These are phyloP conservation scores for Hypoxylon sp. DNA, from an alignment of 2,329 filamentous ascomycete genomes.

Conservation along the genomic window DNA sequence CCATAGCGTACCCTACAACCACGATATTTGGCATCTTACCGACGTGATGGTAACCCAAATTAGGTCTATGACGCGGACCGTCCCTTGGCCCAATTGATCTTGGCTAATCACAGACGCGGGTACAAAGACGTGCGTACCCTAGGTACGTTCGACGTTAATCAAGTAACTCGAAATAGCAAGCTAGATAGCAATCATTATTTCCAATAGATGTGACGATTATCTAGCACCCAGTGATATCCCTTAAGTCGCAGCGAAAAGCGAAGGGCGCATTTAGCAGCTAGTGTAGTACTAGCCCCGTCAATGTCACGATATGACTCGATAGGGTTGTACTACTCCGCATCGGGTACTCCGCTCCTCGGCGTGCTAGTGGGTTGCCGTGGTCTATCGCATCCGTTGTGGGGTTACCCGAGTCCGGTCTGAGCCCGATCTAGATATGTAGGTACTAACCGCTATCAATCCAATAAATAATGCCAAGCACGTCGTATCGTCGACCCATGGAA, in stretches of 20 bases:
- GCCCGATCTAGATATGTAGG: constrained; percentile 27
- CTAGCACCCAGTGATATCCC: background rate
- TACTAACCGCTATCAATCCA: constrained; percentile 9
- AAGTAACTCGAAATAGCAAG: background rate
- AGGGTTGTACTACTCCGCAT: constrained; percentile 36
- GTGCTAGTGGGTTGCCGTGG: constrained; percentile 14
- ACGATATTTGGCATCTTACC: constrained; percentile 50
- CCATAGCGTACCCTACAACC: constrained; percentile 48
- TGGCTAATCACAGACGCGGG: background rate
- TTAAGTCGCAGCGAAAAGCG: background rate
- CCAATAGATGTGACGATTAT: background rate
- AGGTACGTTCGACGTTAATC: background rate
- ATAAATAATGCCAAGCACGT: constrained; percentile 11
- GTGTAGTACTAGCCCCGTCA: constrained; percentile 2
- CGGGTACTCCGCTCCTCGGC: constrained; percentile 37
- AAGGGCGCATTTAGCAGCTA: background rate
- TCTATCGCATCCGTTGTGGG: constrained; percentile 36
- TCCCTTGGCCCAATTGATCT: background rate
- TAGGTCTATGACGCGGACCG: background rate
- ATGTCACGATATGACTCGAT: constrained; percentile 35
- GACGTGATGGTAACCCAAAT: background rate
- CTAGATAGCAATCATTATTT: background rate
- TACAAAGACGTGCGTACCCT: background rate
- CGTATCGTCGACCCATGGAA: background rate
- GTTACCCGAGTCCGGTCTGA: constrained; percentile 36